Percentiles rank a stretch among this genome's conserved stretches.
Evolutionary conservation across 495 filamentous ascomycete genomes (phyloP).

Genomic region (Neurospora sp.): DNA sequence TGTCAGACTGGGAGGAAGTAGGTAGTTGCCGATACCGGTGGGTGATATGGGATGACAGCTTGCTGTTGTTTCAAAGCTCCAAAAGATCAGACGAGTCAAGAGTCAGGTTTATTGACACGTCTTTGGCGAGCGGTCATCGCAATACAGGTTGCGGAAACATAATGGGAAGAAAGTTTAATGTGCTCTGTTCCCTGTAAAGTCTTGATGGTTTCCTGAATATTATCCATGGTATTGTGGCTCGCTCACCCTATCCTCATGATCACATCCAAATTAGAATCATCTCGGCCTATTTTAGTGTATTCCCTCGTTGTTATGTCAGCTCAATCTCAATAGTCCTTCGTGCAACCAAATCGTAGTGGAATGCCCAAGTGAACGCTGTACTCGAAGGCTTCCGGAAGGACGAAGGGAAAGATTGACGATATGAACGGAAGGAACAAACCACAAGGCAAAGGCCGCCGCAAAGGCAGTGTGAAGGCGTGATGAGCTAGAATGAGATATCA

Average conservation of each 20-base stretch:
- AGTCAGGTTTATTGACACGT: background rate
- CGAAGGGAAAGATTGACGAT: background rate
- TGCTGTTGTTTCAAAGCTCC: background rate
- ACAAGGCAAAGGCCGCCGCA: background rate
- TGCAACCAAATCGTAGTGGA: background rate
- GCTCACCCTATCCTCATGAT: background rate
- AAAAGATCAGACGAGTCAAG: background rate
- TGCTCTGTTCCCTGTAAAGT: background rate
- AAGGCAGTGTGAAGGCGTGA: background rate
- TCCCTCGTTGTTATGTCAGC: background rate
- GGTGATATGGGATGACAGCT: background rate
- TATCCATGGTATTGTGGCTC: background rate
- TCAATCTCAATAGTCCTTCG: background rate
- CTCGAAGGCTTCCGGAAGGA: background rate
- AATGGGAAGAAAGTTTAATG: background rate
- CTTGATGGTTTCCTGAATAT: background rate
- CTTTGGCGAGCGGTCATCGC: background rate
- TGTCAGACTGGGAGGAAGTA: background rate
- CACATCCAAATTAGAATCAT: background rate
- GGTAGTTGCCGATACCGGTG: background rate
- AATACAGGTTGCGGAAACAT: background rate
- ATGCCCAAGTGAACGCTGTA: background rate
- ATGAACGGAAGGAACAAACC: background rate
- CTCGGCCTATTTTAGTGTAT: background rate
- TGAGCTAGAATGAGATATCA: background rate